Percentiles rank a stretch among this genome's conserved stretches.
These are phyloP conservation scores for Leccinum longicurvipes DNA, from an alignment of 768 basidiomycete genomes.

Conservation along the genomic window DNA sequence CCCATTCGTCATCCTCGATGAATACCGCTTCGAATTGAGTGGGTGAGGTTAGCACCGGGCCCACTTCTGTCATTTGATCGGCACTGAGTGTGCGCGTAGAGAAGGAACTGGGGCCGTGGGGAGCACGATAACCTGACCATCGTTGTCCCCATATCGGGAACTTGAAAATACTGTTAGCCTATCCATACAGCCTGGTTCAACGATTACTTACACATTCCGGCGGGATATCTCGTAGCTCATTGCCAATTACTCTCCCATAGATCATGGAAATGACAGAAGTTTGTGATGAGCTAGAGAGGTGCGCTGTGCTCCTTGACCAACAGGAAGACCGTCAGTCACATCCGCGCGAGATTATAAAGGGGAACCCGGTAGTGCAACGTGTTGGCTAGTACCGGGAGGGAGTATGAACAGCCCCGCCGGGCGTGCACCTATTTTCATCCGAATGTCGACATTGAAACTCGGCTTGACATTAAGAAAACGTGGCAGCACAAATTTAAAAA, in stretches of 20 bases:
- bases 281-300: constrained; percentile 12
- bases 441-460: constrained; percentile 10
- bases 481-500: constrained; percentile 16
- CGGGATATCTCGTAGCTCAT: constrained; percentile 30
- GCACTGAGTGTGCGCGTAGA: constrained; percentile 18
- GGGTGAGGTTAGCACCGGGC: constrained; percentile 18
- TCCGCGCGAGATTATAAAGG: constrained; percentile 26
- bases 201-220: constrained; percentile 25
- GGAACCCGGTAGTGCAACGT: constrained; percentile 19
- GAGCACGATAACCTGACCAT: constrained; percentile 22
- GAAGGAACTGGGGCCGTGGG: constrained; percentile 27
- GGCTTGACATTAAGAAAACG: constrained; percentile 27
- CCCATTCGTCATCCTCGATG: constrained; percentile 20
- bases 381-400: constrained; percentile 15
- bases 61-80: constrained; percentile 22
- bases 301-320: constrained; percentile 17
- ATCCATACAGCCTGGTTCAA: neutral
- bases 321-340: constrained; percentile 13
- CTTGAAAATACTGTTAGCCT: constrained; percentile 17
- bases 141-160: constrained; percentile 33
- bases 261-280: constrained; percentile 18
- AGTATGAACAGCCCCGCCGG: constrained; percentile 27
- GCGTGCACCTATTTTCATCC: constrained; percentile 13
- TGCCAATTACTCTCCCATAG: constrained; percentile 30
- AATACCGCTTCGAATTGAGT: constrained; percentile 18